phyloP scores from a whole-genome alignment of 176 grass and related monocot species.

The Aegilops speltoides region DNA sequence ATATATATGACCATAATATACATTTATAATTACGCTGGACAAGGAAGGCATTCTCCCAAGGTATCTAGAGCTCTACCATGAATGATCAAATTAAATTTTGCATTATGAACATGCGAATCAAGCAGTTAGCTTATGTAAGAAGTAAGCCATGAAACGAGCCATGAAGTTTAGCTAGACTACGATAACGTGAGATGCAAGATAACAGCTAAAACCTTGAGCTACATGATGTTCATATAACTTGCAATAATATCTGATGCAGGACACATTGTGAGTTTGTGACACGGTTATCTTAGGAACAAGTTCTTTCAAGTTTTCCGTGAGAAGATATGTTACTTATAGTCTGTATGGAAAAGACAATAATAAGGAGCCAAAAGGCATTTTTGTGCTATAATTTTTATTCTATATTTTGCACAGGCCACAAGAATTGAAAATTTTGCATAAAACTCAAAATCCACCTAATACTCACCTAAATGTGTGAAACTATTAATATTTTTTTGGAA shows the following conservation, averaged over 20 bases:
- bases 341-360: too few species aligned
- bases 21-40: background rate
- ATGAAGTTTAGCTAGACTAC: constrained; percentile 3
- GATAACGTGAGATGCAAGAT: background rate
- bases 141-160: background rate
- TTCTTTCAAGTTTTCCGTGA: too few species aligned
- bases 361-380: too few species aligned
- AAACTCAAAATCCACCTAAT: too few species aligned
- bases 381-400: background rate
- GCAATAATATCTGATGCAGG: background rate
- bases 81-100: background rate
- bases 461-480: too few species aligned
- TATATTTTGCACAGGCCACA: background rate
- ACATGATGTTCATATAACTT: background rate
- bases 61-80: background rate
- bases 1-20: background rate
- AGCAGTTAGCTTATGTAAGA: background rate
- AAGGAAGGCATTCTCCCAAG: background rate
- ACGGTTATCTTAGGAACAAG: too few species aligned
- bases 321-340: too few species aligned
- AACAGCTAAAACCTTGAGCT: background rate
- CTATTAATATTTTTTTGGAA: too few species aligned
- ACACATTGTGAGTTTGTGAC: background rate
- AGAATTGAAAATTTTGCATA: too few species aligned
- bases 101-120: background rate